Evolutionary conservation across 192 early-diverging fungal genomes (phyloP), one percentile per base, ranked within the genome.

Genomic region (Backusella psychrophila): DNA sequence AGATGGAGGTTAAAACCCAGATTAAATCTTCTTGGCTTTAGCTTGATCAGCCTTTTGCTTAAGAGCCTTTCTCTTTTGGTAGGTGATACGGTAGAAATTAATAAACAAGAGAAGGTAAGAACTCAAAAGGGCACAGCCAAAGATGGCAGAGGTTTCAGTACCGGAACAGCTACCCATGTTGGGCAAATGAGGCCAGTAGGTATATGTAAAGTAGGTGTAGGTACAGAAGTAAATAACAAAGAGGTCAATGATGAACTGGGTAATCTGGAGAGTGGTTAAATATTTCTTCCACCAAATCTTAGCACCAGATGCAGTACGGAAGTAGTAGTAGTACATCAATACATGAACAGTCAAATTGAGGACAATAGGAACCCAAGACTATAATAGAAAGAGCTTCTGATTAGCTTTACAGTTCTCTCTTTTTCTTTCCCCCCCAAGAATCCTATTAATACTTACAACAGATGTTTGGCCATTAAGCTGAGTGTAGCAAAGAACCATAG

Each of bases 241-340:
- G 29, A 96, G 86, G 75, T 95, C 96, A 73, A 96, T 91, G 70
- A 96, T 86, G 75, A 97, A 96, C 86, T 97, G 96, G 77, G 83
- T 79, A 77, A 97, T 97, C 83, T 97, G 96, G 75, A 94, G 74
- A 23, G 94, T 93, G 52, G 96, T 97, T 36, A 97, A 84, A 81
- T 93, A 92, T 86, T 95, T 91, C 85, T 96, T 96, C 95, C 95
- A 97, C 94, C 95, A 96, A 74, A 93, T 89, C 78, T 88, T 83
- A 76, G 90, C 89, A 31, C 91, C 86, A 67, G 87, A 86, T 53
- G 91, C 91, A 9, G 92, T 90, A 74, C 89, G 90, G 85, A 89
- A 90, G 81, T 94, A 94, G 85, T 93, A 94, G 78, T 91, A 93
- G 85, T 94, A 94, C 95, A 96, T 96, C 69, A 94, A 74, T 67